Evolutionary conservation across 2,329 filamentous ascomycete genomes (phyloP), one percentile per base, ranked within the genome.

Genomic region (Exophiala phaeomuriformis): DNA sequence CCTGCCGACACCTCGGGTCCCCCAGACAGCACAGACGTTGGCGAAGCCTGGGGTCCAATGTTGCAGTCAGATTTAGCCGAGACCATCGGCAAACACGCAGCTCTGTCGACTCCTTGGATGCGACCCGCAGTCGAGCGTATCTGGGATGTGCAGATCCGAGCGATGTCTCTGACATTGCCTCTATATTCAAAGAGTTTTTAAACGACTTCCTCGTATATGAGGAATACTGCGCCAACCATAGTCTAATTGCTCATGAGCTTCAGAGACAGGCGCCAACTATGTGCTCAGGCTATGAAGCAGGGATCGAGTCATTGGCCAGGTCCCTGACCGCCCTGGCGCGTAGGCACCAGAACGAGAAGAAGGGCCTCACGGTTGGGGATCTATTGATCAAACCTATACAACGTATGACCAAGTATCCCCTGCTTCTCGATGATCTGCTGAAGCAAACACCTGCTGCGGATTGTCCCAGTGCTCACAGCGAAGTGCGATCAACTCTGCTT

Each of bases 321-420:
- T 85, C 87, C 1, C 70, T 95, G 28, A 79, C 82, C 10, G 85
- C 90, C 0, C 76, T 81, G n/a, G 84, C 85, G 54, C 81, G 77
- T 54, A 77, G 81, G 49, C 75, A 77, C 32, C 77, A 81, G 10
- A 77, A 81, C 51, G 76, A 78, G 31, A 88, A 80, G 64, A 94
- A 89, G 65, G 86, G 88, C 2, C 73, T 95, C 60, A 90, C 86
- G 1, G 81, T 96, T 59, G 82, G 84, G 46, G 93, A 97, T 69
- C 76, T 97, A 3, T 77, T 97, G 51, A 90, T 96, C 61, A 97
- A 97, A 88, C 93, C 91, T 0, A 90, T 96, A 19, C 91, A 98
- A 70, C 81, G 91, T 51, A 80, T 96, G 27, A 95, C 89, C 73
- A 89, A 86, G 71, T 97, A 97, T 65, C 89, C 89, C 7, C 75